Conservation (phyloP, 805 yeast species). For the Ogataea nakhonphanomensis region DNA sequence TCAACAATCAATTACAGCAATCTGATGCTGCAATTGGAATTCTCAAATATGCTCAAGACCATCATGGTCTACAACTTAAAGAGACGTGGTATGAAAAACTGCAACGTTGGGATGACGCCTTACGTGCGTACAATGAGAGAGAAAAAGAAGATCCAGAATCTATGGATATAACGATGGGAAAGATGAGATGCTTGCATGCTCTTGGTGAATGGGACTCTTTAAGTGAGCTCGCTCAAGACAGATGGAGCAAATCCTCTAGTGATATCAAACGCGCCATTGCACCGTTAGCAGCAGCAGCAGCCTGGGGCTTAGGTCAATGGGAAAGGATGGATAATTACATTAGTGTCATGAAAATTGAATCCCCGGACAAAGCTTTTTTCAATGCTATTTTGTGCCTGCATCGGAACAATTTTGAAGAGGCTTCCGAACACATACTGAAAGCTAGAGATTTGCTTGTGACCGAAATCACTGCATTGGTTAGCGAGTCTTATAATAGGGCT, state of each 20-base stretch:
- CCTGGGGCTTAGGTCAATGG: conserved; percentile 98
- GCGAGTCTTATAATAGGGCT: conserved; percentile 95
- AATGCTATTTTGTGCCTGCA: conserved; percentile 86
- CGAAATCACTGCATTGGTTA: conserved; percentile 89
- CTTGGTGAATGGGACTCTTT: conserved; percentile 98
- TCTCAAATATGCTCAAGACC: conserved; percentile 87
- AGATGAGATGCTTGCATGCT: conserved; percentile 96
- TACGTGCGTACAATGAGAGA: conserved; percentile 82
- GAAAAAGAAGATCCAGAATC: conserved; percentile 63
- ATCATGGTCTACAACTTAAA: conserved; percentile 84
- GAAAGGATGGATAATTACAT: conserved; percentile 91
- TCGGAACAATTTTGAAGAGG: conserved; percentile 79
- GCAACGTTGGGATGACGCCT: conserved; percentile 98
- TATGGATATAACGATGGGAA: conserved; percentile 92
- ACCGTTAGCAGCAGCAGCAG: conserved; percentile 97
- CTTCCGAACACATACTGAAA: conserved; percentile 68
- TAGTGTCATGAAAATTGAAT: conserved; percentile 81
- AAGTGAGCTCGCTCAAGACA: conserved; percentile 77
- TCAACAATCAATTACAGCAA: conserved; percentile 92
- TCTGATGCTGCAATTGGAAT: conserved; percentile 98
- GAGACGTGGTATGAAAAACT: conserved; percentile 98
- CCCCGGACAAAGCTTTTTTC: conserved; percentile 94
- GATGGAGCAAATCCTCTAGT: conserved; percentile 73
- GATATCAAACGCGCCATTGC: conserved; percentile 83
- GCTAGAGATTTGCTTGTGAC: conserved; percentile 91